Evolutionary conservation across 2,329 filamentous ascomycete genomes (phyloP).

Genomic region (Xylariaceae sp.): DNA sequence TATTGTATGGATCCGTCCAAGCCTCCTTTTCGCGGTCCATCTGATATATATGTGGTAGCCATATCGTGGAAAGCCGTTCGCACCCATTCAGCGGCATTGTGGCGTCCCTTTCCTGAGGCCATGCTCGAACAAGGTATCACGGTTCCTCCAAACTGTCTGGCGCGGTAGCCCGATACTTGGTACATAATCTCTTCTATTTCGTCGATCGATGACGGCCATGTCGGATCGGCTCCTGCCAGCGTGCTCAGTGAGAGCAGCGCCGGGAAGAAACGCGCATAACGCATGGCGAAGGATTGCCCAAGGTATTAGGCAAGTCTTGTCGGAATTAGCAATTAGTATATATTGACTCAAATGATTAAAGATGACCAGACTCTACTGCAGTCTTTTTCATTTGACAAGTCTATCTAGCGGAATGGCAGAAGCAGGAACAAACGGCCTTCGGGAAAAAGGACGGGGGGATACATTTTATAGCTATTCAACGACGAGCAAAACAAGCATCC

Average conservation of each 20-base stretch:
- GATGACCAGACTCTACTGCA: not conserved
- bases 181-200: slow-evolving; percentile 65
- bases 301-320: not conserved
- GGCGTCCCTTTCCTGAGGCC: slow-evolving; percentile 51
- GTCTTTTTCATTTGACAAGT: no score
- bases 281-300: slow-evolving; percentile 26
- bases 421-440: no score
- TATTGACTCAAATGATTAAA: not conserved
- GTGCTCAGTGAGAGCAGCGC: slow-evolving; percentile 38
- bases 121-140: slow-evolving; percentile 57
- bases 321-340: slow-evolving; percentile 10
- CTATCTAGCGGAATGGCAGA: no score
- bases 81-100: slow-evolving; percentile 61
- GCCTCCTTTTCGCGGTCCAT: slow-evolving; percentile 45
- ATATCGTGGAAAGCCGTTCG: slow-evolving; percentile 62
- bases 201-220: slow-evolving; percentile 59
- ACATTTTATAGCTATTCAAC: no score
- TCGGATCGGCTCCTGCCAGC: slow-evolving; percentile 46
- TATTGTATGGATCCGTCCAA: slow-evolving; percentile 60
- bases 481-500: no score
- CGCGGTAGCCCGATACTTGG: slow-evolving; percentile 53
- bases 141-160: slow-evolving; percentile 53
- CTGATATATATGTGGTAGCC: slow-evolving; percentile 50
- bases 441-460: no score
- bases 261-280: slow-evolving; percentile 28